A percentile compares a stretch with the other conserved stretches of the same genome.
phyloP scores from a whole-genome alignment of 2,329 filamentous ascomycete species.

The Trichoderma sp. region DNA sequence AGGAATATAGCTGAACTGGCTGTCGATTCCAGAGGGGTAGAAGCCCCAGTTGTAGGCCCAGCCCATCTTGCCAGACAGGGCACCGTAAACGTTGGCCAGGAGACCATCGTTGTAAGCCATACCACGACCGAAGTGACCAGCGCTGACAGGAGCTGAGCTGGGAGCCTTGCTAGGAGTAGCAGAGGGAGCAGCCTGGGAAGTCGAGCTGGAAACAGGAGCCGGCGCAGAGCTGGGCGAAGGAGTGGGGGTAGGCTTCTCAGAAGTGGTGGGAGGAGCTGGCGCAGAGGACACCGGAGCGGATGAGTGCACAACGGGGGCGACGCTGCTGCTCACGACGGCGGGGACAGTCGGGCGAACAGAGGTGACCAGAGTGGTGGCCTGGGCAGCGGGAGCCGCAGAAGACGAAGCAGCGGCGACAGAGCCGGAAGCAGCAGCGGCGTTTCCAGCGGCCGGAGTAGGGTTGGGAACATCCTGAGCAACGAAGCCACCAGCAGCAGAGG shows the following conservation, averaged over 20 bases:
- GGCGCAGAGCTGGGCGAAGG: constrained; percentile 18
- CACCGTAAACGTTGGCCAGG: constrained; percentile 57
- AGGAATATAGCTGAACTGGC: constrained; percentile 63
- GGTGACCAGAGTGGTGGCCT: constrained; percentile 35
- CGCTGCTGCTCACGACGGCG: constrained; percentile 11
- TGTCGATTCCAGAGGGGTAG: constrained; percentile 44
- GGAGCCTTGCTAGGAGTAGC: constrained; percentile 15
- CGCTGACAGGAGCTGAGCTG: constrained; percentile 22
- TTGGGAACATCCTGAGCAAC: constrained; percentile 19
- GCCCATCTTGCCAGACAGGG: constrained; percentile 44
- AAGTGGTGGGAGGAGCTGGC: constrained; percentile 25
- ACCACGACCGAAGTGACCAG: constrained; percentile 52
- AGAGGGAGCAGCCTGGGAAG: constrained; percentile 21
- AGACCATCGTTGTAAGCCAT: constrained; percentile 66
- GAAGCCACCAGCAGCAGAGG: constrained; percentile 21
- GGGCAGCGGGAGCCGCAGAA: constrained; percentile 26
- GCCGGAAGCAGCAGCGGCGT: constrained; percentile 1
- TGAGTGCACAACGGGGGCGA: constrained; percentile 7
- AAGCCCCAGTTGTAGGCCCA: constrained; percentile 75
- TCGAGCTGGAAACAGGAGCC: constrained; percentile 18
- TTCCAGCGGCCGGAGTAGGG: neutral
- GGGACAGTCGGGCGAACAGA: constrained; percentile 34
- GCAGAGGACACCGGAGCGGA: constrained; percentile 14
- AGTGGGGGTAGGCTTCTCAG: constrained; percentile 13
- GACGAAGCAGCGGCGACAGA: constrained; percentile 20